These are phyloP conservation scores for Nasturtium officinale DNA, from an alignment of 345 rosid species.

Conservation along the genomic window DNA sequence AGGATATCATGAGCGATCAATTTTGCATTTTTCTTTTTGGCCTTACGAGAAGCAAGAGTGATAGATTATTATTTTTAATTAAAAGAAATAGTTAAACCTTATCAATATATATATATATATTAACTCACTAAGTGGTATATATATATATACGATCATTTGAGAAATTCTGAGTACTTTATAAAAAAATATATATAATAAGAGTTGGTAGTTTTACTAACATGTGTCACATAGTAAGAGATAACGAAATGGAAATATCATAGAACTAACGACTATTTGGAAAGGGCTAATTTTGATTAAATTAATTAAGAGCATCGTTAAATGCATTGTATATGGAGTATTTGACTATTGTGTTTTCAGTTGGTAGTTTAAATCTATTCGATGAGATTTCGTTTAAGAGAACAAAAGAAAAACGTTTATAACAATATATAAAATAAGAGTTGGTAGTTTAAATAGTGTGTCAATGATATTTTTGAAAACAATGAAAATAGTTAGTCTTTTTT, in stretches of 20 bases:
- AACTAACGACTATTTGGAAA: background rate
- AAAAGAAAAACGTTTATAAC: no score
- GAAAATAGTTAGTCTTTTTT: no score
- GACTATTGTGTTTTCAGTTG: background rate
- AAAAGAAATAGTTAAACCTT: background rate
- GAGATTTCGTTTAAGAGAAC: no score
- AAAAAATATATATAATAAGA: background rate
- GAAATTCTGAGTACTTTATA: background rate
- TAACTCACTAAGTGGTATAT: background rate
- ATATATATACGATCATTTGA: background rate
- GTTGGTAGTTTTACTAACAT: background rate
- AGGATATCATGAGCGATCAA: background rate
- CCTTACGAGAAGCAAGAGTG: conserved; percentile 12
- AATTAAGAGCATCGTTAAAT: background rate
- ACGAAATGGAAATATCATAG: background rate
- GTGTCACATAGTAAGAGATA: background rate
- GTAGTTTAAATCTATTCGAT: no score
- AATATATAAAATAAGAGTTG: no score
- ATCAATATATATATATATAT: no score
- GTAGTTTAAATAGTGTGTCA: no score
- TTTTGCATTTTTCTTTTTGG: conserved; percentile 15
- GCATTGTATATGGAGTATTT: background rate
- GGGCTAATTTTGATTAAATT: background rate
- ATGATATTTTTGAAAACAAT: no score
- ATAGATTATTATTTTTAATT: background rate